phyloP scores from a whole-genome alignment of 2,329 filamentous ascomycete genomes.

The Aspergillus ochraceoroseus region DNA sequence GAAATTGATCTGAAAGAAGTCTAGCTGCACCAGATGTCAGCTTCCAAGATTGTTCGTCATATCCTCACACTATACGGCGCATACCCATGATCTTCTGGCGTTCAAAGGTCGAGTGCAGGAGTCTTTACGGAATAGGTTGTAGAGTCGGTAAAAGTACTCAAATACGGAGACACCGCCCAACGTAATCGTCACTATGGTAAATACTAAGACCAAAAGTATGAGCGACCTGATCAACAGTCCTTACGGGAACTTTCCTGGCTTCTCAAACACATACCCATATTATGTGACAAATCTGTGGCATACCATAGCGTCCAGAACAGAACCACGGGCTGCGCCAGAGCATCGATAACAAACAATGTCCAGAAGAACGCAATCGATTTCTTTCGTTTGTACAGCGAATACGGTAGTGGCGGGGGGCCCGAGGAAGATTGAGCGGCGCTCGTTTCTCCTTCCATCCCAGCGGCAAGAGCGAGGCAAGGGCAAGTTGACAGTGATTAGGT shows the following conservation, averaged over 20 bases:
- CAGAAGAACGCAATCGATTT: conserved; percentile 56
- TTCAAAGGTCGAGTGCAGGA: conserved; percentile 40
- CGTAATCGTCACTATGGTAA: conserved; percentile 41
- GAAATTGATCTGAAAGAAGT: conserved; percentile 47
- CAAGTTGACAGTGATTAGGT: conserved; percentile 13
- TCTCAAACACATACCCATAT: conserved; percentile 40
- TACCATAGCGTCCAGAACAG: conserved; percentile 61
- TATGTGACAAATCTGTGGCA: conserved; percentile 46
- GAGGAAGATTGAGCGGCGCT: conserved; percentile 17
- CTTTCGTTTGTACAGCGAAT: conserved; percentile 52
- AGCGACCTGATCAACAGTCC: neutral
- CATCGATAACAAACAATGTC: conserved; percentile 56
- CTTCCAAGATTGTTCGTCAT: neutral
- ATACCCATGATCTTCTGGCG: conserved; percentile 42
- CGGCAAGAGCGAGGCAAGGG: conserved; percentile 10
- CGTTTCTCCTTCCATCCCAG: conserved; percentile 35
- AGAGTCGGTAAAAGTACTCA: conserved; percentile 43
- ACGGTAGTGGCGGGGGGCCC: conserved; percentile 51
- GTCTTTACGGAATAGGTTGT: conserved; percentile 36
- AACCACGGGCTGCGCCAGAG: conserved; percentile 54
- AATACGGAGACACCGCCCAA: conserved; percentile 42
- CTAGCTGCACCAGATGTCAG: conserved; percentile 30
- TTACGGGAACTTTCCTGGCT: neutral
- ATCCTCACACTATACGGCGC: no score
- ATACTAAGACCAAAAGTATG: conserved; percentile 28